Conservation (phyloP, 495 filamentous ascomycete species). For the Podospora conica region DNA sequence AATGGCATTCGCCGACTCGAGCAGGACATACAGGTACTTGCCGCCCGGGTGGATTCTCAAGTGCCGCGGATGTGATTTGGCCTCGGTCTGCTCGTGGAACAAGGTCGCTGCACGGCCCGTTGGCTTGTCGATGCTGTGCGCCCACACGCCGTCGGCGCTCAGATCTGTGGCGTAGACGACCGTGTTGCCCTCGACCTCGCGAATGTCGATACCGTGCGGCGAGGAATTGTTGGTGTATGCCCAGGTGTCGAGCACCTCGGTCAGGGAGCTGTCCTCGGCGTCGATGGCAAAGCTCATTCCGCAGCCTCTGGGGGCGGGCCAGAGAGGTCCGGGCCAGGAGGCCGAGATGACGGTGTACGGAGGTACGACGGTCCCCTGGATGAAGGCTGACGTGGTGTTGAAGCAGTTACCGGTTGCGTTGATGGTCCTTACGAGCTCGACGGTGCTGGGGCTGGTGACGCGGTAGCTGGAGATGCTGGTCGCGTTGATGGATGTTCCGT, state of each 20-base stretch:
- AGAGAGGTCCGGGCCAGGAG: slow-evolving; percentile 20
- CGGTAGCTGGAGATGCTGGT: slow-evolving; percentile 38
- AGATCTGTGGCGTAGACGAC: slow-evolving; percentile 33
- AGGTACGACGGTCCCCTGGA: slow-evolving; percentile 13
- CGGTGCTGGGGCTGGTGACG: slow-evolving; percentile 46
- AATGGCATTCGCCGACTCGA: slow-evolving; percentile 20
- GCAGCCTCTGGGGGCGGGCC: slow-evolving; percentile 20
- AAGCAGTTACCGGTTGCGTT: slow-evolving; percentile 52
- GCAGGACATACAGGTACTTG: slow-evolving; percentile 25
- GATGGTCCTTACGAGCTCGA: slow-evolving; percentile 59
- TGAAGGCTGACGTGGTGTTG: slow-evolving; percentile 25
- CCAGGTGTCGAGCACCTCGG: slow-evolving; percentile 21
- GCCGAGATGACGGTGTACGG: slow-evolving; percentile 32
- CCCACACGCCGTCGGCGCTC: slow-evolving; percentile 30
- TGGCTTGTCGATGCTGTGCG: slow-evolving; percentile 21
- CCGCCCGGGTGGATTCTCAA: slow-evolving; percentile 25
- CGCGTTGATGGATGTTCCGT: slow-evolving; percentile 23
- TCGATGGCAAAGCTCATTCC: slow-evolving; percentile 29
- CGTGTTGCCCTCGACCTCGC: not conserved
- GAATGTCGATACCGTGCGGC: slow-evolving; percentile 32
- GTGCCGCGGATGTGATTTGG: slow-evolving; percentile 25
- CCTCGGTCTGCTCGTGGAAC: not conserved
- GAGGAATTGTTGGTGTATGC: slow-evolving; percentile 24
- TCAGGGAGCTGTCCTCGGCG: slow-evolving; percentile 22
- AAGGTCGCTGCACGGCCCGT: slow-evolving; percentile 17